A percentile compares a stretch with the other conserved stretches of the same genome.
Evolutionary conservation across 192 early-diverging fungal species (phyloP).

Genomic region (Globomyces pollinis-pini): DNA sequence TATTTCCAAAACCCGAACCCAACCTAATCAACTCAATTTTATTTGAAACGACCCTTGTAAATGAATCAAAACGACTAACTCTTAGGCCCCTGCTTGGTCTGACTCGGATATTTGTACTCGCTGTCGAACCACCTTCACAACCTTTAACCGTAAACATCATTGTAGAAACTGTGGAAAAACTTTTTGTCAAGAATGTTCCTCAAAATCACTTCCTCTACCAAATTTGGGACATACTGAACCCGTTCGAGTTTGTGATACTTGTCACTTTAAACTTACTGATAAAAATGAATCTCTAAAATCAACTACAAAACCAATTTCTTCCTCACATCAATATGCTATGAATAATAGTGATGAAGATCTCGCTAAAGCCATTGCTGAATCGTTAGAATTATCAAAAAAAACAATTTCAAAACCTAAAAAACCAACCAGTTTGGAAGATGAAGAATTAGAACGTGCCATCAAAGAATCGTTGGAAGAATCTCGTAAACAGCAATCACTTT

Average conservation of each 20-base stretch:
- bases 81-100: constrained; percentile 90
- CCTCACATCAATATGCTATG: background rate
- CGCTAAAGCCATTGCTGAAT: constrained; percentile 30
- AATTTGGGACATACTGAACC: constrained; percentile 79
- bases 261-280: constrained; percentile 66
- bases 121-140: constrained; percentile 85
- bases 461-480: constrained; percentile 79
- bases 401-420: constrained; percentile 6
- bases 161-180: constrained; percentile 95
- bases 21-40: constrained; percentile 49
- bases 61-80: background rate
- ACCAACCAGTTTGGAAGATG: constrained; percentile 63
- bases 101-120: constrained; percentile 91
- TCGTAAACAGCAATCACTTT: constrained; percentile 1
- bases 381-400: constrained; percentile 18
- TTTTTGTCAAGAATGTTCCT: constrained; percentile 89
- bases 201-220: constrained; percentile 75
- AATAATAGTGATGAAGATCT: constrained; percentile 28
- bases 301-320: background rate
- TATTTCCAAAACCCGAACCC: constrained; percentile 40
- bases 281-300: constrained; percentile 18
- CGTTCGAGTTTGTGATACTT: constrained; percentile 94
- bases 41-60: constrained; percentile 80
- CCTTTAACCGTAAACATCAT: constrained; percentile 96
- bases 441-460: constrained; percentile 87